A percentile compares a stretch with the other conserved stretches of the same genome.
phyloP scores from a whole-genome alignment of 495 filamentous ascomycete genomes.

The Beverwykella pulmonaria region DNA sequence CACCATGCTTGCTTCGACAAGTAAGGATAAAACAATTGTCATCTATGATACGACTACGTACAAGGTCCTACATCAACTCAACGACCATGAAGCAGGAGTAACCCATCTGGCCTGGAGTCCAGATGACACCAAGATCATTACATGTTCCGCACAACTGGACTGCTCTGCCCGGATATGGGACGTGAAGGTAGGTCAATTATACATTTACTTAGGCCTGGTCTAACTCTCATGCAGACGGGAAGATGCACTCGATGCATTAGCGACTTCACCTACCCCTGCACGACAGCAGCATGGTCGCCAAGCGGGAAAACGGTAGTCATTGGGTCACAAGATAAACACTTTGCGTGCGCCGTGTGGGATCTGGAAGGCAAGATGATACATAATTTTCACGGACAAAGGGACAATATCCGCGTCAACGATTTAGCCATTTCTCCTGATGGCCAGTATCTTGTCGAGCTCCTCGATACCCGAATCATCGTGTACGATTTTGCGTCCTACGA shows the following conservation, averaged over 20 bases:
- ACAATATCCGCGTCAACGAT: conserved; percentile 79
- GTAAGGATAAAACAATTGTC: conserved; percentile 70
- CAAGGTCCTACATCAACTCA: conserved; percentile 63
- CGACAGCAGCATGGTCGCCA: conserved; percentile 80
- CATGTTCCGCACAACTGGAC: conserved; percentile 77
- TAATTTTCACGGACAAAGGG: conserved; percentile 57
- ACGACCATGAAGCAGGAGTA: conserved; percentile 67
- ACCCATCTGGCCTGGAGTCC: conserved; percentile 87
- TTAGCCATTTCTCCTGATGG: conserved; percentile 80
- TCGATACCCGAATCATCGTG: conserved; percentile 71
- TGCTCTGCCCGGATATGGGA: conserved; percentile 78
- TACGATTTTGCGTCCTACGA: conserved; percentile 77
- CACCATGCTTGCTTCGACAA: conserved; percentile 76
- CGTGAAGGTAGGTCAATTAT: conserved; percentile 59
- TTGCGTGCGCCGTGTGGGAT: conserved; percentile 71
- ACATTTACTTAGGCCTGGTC: not conserved
- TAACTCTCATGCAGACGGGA: conserved; percentile 63
- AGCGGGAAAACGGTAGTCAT: conserved; percentile 79
- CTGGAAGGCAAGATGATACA: conserved; percentile 59
- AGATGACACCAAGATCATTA: conserved; percentile 81
- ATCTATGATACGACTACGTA: conserved; percentile 82
- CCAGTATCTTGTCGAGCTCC: conserved; percentile 73
- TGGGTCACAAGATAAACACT: conserved; percentile 70
- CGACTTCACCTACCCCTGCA: conserved; percentile 77
- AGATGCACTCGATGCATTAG: conserved; percentile 63